phyloP scores from a whole-genome alignment of 345 rosid genomes.

The Linum tenue region DNA sequence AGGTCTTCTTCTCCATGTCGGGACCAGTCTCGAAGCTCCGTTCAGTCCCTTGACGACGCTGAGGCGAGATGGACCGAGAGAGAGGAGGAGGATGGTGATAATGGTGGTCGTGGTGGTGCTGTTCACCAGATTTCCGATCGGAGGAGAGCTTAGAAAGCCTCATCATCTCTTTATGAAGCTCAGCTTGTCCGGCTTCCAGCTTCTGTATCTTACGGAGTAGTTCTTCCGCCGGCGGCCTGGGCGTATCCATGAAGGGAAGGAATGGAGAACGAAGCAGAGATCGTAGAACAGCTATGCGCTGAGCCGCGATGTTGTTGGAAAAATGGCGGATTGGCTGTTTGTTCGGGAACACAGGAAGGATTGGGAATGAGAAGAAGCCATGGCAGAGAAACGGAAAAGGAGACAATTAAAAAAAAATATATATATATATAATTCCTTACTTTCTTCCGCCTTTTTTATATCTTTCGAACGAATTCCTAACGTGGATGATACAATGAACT shows the following conservation, averaged over 20 bases:
- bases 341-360: too few relatives aligned
- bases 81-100: conserved; percentile 30
- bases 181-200: conserved; percentile 75
- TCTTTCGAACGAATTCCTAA: too few relatives aligned
- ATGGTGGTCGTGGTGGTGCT: conserved; percentile 7
- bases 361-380: too few relatives aligned
- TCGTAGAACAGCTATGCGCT: too few relatives aligned
- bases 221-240: conserved; percentile 52
- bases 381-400: too few relatives aligned
- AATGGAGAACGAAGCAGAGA: background rate
- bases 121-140: conserved; percentile 21
- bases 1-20: conserved; percentile 35
- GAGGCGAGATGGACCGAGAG: conserved; percentile 80
- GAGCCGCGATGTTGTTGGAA: background rate
- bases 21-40: conserved; percentile 21
- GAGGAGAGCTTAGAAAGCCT: conserved; percentile 40
- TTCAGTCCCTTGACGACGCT: conserved; percentile 33
- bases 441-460: too few relatives aligned
- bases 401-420: too few relatives aligned
- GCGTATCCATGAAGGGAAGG: conserved; percentile 35
- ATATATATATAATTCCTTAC: too few relatives aligned
- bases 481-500: too few relatives aligned
- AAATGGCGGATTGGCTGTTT: background rate
- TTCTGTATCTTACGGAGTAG: conserved; percentile 73
- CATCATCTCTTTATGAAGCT: conserved; percentile 72